phyloP scores from a whole-genome alignment of 2,329 filamentous ascomycete genomes.

The Colletotrichum sp. region DNA sequence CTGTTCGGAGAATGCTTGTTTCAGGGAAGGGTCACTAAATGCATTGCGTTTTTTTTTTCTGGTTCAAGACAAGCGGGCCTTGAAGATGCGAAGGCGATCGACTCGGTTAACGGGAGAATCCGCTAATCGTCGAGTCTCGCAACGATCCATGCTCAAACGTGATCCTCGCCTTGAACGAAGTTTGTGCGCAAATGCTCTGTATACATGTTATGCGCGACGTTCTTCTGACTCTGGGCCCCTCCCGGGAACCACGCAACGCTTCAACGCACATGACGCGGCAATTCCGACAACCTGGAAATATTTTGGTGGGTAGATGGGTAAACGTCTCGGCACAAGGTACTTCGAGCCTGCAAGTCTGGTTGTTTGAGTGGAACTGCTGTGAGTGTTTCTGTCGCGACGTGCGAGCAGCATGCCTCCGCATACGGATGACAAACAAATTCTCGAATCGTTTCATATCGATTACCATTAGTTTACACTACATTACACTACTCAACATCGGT shows the following conservation, averaged over 20 bases:
- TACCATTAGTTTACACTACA: neutral
- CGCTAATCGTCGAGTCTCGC: neutral
- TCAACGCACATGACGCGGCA: neutral
- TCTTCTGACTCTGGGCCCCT: neutral
- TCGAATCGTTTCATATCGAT: neutral
- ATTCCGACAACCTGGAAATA: neutral
- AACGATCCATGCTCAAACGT: neutral
- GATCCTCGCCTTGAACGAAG: neutral
- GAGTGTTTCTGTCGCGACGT: neutral
- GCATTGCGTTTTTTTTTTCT: conserved; percentile 21
- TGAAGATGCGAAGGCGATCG: neutral
- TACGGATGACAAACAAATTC: neutral
- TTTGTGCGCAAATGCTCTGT: neutral
- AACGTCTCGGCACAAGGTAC: neutral
- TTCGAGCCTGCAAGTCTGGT: neutral
- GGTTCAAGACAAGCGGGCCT: neutral
- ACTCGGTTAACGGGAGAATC: neutral
- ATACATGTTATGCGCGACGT: neutral
- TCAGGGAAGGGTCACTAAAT: conserved; percentile 33
- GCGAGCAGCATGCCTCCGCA: neutral
- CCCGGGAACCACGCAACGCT: neutral
- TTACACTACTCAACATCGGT: neutral
- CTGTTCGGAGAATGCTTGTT: conserved; percentile 38
- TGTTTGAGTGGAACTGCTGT: neutral
- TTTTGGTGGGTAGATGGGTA: neutral